These are phyloP conservation scores for Xylaria longipes DNA, from an alignment of 495 filamentous ascomycete species.

Conservation along the genomic window DNA sequence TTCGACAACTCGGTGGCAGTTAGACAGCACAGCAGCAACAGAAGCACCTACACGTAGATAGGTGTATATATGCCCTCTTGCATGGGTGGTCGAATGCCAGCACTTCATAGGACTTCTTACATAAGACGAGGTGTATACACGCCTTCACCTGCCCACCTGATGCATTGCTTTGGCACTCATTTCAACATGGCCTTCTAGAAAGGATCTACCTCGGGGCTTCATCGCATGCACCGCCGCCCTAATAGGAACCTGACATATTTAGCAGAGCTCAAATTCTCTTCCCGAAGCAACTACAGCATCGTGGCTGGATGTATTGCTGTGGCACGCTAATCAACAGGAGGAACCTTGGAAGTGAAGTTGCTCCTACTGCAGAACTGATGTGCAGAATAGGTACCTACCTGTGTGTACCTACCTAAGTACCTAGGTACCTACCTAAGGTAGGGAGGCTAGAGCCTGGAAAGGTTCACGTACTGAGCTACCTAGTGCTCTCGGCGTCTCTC, in stretches of 20 bases:
- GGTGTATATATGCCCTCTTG: not conserved
- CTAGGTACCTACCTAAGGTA: too few relatives aligned
- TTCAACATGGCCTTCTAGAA: conserved; percentile 13
- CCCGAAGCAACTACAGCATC: not conserved
- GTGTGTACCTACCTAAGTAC: too few relatives aligned
- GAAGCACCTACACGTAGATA: conserved; percentile 2
- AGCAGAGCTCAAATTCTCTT: not conserved
- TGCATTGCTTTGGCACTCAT: conserved; percentile 1
- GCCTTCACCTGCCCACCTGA: conserved; percentile 5
- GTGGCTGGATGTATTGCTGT: not conserved
- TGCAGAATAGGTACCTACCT: too few relatives aligned
- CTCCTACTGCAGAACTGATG: conserved; percentile 15
- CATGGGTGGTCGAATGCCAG: conserved; percentile 6
- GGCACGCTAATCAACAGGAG: conserved; percentile 15
- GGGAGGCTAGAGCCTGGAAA: not conserved
- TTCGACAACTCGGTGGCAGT: conserved; percentile 6
- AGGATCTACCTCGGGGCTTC: conserved; percentile 4
- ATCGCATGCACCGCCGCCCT: not conserved
- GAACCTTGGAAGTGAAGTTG: not conserved
- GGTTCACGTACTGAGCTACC: not conserved
- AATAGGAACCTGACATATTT: not conserved
- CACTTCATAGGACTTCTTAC: conserved; percentile 15
- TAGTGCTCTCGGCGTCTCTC: conserved; percentile 19
- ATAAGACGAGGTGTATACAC: conserved; percentile 10
- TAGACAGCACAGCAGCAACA: not conserved